A percentile compares a stretch with the other conserved stretches of the same genome.
phyloP scores from a whole-genome alignment of 305 asterid species.

The Fraxinus platypoda region DNA sequence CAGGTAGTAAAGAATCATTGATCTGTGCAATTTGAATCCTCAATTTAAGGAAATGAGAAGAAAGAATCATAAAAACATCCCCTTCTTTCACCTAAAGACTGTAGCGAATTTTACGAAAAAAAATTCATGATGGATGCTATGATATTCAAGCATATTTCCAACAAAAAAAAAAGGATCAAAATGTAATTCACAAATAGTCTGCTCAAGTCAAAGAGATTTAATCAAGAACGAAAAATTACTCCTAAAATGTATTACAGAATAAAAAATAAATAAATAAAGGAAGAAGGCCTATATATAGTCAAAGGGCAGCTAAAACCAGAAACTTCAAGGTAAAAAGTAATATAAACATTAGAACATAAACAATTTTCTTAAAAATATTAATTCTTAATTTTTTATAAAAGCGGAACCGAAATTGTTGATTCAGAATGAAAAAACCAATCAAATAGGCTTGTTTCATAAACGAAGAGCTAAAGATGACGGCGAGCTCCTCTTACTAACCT shows the following conservation, averaged over 20 bases:
- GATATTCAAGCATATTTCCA: not conserved
- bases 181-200: not conserved
- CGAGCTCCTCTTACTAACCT: not conserved
- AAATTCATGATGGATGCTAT: not conserved
- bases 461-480: not conserved
- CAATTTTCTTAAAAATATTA: not conserved
- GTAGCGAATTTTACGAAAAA: not conserved
- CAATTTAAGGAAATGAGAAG: constrained; percentile 16
- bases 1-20: constrained; percentile 1
- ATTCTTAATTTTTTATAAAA: not conserved
- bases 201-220: not conserved
- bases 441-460: not conserved
- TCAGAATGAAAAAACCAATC: not conserved
- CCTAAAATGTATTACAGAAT: not conserved
- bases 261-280: too few species aligned
- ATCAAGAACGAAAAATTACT: not conserved
- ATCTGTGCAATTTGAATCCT: constrained; percentile 29
- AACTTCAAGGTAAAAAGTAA: not conserved
- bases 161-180: not conserved
- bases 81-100: not conserved
- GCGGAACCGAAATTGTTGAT: not conserved
- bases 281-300: not conserved
- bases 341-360: not conserved
- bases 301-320: not conserved
- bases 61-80: constrained; percentile 15